Base-by-base conservation (phyloP, 2,329 filamentous ascomycete genomes). In the Ophiocordyceps camponoti-floridani region DNA sequence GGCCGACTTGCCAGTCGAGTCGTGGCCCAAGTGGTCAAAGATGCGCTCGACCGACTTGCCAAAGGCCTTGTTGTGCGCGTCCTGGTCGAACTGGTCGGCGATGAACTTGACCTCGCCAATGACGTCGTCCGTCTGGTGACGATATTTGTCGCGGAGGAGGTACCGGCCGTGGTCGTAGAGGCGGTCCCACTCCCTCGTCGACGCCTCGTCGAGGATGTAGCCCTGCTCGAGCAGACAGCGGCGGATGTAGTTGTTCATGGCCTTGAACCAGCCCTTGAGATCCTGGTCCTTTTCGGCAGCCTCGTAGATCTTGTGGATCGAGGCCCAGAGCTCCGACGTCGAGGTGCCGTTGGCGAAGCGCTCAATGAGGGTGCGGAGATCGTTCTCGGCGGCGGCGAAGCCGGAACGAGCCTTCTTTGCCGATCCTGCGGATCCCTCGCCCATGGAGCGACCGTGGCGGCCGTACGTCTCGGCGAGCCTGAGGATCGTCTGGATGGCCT, bases 331-430 rank as follows among this genome's bases (percentile, higher is more conserved):
- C 52, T 94, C 85, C 50, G 93, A 82, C 31, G 79, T 77, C 0
- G 88, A 95, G 9, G 91, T 96, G 56, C 81, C 81, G 62, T 98
- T 96, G 58, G 91, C 91, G 54, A 95, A 96, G 42, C 91, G 83
- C 69, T 96, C 91, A 52, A 98, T 79, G 18, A 98, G 70, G 9
- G 78, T 85, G 76, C 84, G 70, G 66, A 62, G 71, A 58, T 94
- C 81, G 62, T 74, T 69, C 66, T 95, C 85, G 44, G 85, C 86
- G 45, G 71, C 69, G 45, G 75, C 66, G 43, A 96, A 66, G 47
- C 73, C 70, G 49, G 75, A 69, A 52, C 83, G 79, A 49, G 82
- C 75, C 64, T 82, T 79, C 72, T 86, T 80, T 42, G 87, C 75
- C 40, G 81, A 74, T 48, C 77, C 75, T 47, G 75, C 67, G 44